A percentile compares a stretch with the other conserved stretches of the same genome.
Evolutionary conservation across 169 alveolate species (phyloP).

Genomic region (Cardiosporidium cionae): DNA sequence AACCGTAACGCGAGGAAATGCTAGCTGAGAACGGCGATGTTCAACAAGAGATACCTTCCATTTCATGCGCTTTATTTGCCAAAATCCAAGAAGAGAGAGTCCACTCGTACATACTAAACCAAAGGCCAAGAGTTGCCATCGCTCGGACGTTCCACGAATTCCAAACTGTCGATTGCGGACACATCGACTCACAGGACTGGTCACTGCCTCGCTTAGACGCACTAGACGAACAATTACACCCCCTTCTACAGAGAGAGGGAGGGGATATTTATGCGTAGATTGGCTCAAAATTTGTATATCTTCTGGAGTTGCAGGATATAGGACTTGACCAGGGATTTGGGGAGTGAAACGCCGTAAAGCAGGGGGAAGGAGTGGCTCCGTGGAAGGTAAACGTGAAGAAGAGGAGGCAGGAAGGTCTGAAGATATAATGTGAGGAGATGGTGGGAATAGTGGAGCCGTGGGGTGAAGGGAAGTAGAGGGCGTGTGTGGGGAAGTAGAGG

Average conservation of each 20-base stretch:
- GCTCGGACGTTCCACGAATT: slow-evolving; percentile 64
- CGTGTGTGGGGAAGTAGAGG: not conserved
- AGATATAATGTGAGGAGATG: not conserved
- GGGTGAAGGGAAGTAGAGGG: not conserved
- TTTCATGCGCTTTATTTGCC: slow-evolving; percentile 64
- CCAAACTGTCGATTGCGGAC: slow-evolving; percentile 62
- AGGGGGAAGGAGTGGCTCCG: slow-evolving; percentile 8
- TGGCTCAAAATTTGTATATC: slow-evolving; percentile 39
- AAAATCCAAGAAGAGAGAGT: slow-evolving; percentile 51
- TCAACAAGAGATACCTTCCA: slow-evolving; percentile 53
- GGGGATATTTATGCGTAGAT: slow-evolving; percentile 39
- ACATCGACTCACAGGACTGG: slow-evolving; percentile 60
- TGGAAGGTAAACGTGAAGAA: not conserved
- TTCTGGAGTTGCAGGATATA: slow-evolving; percentile 39
- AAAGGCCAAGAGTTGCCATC: slow-evolving; percentile 43
- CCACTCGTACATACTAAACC: slow-evolving; percentile 23
- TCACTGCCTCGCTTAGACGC: slow-evolving; percentile 45
- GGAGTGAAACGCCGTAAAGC: slow-evolving; percentile 19
- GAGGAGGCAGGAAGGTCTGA: not conserved
- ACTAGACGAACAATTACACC: slow-evolving; percentile 62
- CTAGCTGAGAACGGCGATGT: slow-evolving; percentile 39
- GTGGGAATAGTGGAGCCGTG: not conserved
- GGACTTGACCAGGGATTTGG: slow-evolving; percentile 47
- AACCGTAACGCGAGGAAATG: slow-evolving; percentile 28
- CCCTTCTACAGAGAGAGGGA: slow-evolving; percentile 61